phyloP scores from a whole-genome alignment of 805 yeast genomes.

The Starmerella riodocensis region DNA sequence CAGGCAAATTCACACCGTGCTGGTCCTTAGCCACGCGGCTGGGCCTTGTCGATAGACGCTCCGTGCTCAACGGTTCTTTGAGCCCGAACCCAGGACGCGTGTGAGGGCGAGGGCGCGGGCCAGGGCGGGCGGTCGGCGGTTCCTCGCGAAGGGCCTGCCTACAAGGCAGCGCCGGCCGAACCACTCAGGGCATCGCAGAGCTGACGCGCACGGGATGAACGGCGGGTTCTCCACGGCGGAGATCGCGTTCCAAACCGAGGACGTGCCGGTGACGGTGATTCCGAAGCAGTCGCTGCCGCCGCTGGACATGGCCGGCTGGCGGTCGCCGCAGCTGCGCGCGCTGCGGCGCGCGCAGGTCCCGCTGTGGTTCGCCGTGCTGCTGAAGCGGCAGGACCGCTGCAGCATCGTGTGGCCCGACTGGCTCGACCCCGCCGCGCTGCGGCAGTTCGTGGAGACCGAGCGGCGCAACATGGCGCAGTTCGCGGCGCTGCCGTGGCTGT shows the following conservation, averaged over 20 bases:
- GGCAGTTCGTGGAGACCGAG: conserved; percentile 54
- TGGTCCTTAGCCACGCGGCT: too few species aligned
- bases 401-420: conserved; percentile 76
- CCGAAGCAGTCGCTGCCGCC: conserved; percentile 63
- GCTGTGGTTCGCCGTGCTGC: conserved; percentile 72
- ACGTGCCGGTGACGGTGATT: conserved; percentile 55
- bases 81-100: too few species aligned
- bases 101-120: too few species aligned
- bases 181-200: too few species aligned
- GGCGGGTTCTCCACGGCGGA: conserved; percentile 33
- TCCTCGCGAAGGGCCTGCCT: too few species aligned
- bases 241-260: conserved; percentile 73
- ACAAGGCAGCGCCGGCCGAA: too few species aligned
- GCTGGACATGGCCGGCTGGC: conserved; percentile 50
- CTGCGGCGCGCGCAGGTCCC: conserved; percentile 62
- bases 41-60: too few species aligned
- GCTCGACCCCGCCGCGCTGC: conserved; percentile 47
- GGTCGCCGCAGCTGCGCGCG: conserved; percentile 48
- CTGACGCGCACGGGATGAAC: too few species aligned
- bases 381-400: conserved; percentile 77
- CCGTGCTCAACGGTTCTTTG: too few species aligned
- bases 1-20: too few species aligned
- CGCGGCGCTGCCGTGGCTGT: conserved; percentile 57
- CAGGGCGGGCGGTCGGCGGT: too few species aligned
- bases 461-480: conserved; percentile 43